Conservation (phyloP, 2,329 filamentous ascomycete genomes). For the Escovopsis sp. region DNA sequence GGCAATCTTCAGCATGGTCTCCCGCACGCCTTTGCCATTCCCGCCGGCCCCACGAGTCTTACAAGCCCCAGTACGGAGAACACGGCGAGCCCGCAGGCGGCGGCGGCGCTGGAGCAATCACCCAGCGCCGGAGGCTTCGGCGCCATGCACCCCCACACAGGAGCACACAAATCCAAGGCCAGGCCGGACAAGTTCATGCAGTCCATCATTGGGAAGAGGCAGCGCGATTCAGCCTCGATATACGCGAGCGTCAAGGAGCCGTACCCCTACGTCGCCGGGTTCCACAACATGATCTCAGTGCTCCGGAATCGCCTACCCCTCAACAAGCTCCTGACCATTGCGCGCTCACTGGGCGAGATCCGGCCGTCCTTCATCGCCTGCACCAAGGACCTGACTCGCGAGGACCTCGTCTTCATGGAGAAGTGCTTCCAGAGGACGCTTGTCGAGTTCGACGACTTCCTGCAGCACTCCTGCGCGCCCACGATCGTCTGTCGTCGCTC, state of each 20-base stretch:
- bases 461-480: conserved; percentile 75
- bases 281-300: conserved; percentile 73
- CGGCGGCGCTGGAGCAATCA: conserved; percentile 39
- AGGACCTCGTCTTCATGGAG: conserved; percentile 94
- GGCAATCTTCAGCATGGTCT: conserved; percentile 46
- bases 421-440: conserved; percentile 89
- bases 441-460: conserved; percentile 85
- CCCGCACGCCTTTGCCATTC: conserved; percentile 50
- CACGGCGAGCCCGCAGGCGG: conserved; percentile 43
- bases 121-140: conserved; percentile 17
- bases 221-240: conserved; percentile 64
- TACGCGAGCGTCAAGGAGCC: conserved; percentile 84
- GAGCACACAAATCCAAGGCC: conserved; percentile 23
- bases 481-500: conserved; percentile 85
- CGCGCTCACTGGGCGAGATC: conserved; percentile 75
- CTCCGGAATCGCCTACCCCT: conserved; percentile 64
- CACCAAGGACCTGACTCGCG: conserved; percentile 70
- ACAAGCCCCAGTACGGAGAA: conserved; percentile 50
- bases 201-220: conserved; percentile 40
- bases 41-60: conserved; percentile 44
- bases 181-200: conserved; percentile 30
- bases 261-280: conserved; percentile 79
- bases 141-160: conserved; percentile 11
- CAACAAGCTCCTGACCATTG: conserved; percentile 66
- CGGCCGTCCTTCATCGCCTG: conserved; percentile 87